These are phyloP conservation scores for Paratinospora sagittata DNA, from an alignment of 164 flowering plant species.

Conservation along the genomic window DNA sequence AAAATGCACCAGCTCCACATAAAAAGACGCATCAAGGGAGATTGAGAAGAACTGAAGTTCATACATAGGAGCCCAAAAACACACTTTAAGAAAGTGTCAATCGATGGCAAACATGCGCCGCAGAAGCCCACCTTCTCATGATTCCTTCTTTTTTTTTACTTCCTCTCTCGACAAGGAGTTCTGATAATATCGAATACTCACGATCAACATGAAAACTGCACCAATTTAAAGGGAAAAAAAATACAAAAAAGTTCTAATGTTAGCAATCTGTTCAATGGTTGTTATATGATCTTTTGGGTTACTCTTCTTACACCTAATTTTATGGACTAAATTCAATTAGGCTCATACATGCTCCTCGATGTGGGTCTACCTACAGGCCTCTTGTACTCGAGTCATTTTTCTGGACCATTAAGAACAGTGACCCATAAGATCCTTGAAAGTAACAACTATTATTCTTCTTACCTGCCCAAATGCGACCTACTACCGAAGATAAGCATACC, in stretches of 20 bases:
- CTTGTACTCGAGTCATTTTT: not conserved
- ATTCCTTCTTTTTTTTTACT: slow-evolving; percentile 17
- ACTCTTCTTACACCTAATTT: not conserved
- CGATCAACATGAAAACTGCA: slow-evolving; percentile 53
- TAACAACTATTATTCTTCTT: not conserved
- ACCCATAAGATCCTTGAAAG: not conserved
- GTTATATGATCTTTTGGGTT: not conserved
- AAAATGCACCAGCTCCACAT: not conserved
- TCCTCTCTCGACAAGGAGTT: slow-evolving; percentile 22
- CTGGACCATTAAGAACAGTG: not conserved
- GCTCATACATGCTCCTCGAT: no score
- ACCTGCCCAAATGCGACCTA: not conserved
- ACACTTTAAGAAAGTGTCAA: not conserved
- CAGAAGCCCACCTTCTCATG: not conserved
- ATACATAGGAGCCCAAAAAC: not conserved
- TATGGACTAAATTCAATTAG: not conserved
- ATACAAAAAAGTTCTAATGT: not conserved
- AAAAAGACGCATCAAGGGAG: not conserved
- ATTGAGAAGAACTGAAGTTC: not conserved
- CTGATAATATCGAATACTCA: slow-evolving; percentile 54
- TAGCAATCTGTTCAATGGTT: not conserved
- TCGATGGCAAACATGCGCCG: not conserved
- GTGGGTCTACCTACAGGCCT: no score
- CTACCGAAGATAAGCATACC: not conserved
- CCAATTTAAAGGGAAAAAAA: not conserved